Conservation (phyloP, 139 green algal species). For the Tetratostichococcus sp. region DNA sequence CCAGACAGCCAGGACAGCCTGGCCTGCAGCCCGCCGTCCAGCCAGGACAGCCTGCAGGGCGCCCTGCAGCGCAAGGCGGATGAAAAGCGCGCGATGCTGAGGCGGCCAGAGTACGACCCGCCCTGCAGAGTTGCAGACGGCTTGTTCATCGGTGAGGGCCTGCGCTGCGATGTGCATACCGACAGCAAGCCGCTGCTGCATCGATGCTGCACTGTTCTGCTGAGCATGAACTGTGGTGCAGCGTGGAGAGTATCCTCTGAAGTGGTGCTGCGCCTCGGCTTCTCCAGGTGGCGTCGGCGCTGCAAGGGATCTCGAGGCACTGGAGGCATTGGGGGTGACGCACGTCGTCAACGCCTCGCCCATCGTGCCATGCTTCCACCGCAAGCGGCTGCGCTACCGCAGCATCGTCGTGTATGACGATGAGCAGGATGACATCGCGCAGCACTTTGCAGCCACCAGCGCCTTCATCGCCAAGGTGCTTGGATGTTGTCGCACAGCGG, state of each 20-base stretch:
- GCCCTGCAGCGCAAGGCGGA: neutral
- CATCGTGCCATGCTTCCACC: constrained; percentile 40
- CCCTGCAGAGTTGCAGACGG: neutral
- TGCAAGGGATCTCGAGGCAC: constrained; percentile 35
- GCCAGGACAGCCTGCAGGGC: neutral
- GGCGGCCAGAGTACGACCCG: neutral
- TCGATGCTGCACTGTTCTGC: no score
- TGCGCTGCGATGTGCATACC: neutral
- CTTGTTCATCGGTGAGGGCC: constrained; percentile 5
- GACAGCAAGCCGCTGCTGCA: no score
- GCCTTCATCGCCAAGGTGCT: constrained; percentile 19
- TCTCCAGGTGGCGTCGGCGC: constrained; percentile 27
- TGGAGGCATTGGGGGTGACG: constrained; percentile 27
- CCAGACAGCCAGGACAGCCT: no score
- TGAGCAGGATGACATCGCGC: constrained; percentile 22
- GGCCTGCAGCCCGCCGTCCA: no score
- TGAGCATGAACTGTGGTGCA: no score
- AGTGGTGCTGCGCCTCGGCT: no score
- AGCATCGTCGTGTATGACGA: constrained; percentile 23
- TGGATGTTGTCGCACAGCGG: no score
- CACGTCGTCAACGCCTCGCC: constrained; percentile 33
- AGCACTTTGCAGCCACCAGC: constrained; percentile 17
- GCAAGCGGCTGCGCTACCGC: neutral
- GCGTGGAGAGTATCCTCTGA: no score
- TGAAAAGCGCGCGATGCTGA: constrained; percentile 2